Evolutionary conservation across 2,329 filamentous ascomycete genomes (phyloP).

Genomic region (Ophiostoma tasmaniense): DNA sequence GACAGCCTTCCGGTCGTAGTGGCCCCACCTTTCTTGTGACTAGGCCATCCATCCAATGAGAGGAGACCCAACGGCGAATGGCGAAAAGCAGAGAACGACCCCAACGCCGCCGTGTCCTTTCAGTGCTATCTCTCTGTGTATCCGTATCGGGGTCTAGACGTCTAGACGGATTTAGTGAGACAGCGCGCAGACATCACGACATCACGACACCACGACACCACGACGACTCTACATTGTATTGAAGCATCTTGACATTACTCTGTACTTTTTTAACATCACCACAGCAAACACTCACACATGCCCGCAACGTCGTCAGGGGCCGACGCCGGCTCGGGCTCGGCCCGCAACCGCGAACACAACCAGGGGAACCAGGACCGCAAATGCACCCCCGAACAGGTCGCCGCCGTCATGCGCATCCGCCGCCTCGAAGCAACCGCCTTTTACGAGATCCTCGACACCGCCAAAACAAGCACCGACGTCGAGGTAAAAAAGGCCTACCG

Average conservation of each 20-base stretch:
- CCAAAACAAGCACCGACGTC: slow-evolving; percentile 59
- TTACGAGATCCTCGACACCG: slow-evolving; percentile 81
- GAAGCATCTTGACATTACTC: no score
- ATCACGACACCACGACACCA: neutral
- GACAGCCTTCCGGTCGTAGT: neutral
- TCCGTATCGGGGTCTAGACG: neutral
- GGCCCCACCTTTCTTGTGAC: slow-evolving; percentile 5
- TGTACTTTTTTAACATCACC: no score
- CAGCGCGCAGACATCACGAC: neutral
- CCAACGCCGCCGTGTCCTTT: slow-evolving; percentile 6
- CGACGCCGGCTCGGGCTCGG: slow-evolving; percentile 35
- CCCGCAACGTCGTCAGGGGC: slow-evolving; percentile 47
- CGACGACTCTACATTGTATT: no score
- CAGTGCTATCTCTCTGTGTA: neutral
- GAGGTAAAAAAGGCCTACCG: slow-evolving; percentile 98
- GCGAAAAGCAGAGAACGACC: neutral
- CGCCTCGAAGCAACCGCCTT: slow-evolving; percentile 79
- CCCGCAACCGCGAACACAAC: slow-evolving; percentile 56
- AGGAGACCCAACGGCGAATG: neutral
- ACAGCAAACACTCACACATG: neutral
- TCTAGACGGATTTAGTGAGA: neutral
- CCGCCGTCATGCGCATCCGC: slow-evolving; percentile 81
- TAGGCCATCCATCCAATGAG: neutral
- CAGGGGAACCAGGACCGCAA: slow-evolving; percentile 68
- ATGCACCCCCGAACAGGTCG: slow-evolving; percentile 84